phyloP scores from a whole-genome alignment of 768 basidiomycete species.

The Lanmaoa pseudosensibilis region DNA sequence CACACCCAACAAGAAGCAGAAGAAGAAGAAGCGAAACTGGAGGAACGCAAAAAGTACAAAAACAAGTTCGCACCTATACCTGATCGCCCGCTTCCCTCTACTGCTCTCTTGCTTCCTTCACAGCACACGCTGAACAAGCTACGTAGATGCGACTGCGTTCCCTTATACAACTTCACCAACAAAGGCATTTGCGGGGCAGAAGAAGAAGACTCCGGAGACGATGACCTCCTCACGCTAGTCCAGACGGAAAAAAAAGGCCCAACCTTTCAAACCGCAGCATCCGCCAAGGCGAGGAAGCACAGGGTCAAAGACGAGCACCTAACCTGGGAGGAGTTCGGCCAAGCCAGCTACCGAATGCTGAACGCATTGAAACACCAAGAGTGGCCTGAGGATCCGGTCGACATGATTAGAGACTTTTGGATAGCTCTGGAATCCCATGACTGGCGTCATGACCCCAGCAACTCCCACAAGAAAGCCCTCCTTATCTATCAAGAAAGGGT shows the following conservation, averaged over 20 bases:
- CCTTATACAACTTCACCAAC: neutral
- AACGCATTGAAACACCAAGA: neutral
- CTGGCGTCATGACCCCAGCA: neutral
- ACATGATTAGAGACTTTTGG: neutral
- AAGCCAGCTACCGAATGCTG: neutral
- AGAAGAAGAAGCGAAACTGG: neutral
- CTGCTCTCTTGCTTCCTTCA: rapidly evolving
- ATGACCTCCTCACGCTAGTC: neutral
- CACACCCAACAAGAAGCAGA: rapidly evolving
- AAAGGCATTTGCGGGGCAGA: neutral
- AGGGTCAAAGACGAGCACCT: neutral
- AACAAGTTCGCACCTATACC: neutral
- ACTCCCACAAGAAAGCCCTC: rapidly evolving
- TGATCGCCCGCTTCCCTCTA: rapidly evolving
- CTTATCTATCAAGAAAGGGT: neutral
- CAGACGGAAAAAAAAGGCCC: neutral
- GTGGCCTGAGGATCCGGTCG: rapidly evolving
- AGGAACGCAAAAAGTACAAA: neutral
- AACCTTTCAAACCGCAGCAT: rapidly evolving
- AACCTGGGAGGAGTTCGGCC: neutral
- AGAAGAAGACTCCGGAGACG: rapidly evolving
- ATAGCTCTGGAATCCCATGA: neutral
- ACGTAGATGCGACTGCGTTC: neutral
- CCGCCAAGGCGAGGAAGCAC: neutral
- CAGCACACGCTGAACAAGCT: neutral